Evolutionary conservation across 2,329 filamentous ascomycete genomes (phyloP).

Genomic region (Calonectria pauciramosa): DNA sequence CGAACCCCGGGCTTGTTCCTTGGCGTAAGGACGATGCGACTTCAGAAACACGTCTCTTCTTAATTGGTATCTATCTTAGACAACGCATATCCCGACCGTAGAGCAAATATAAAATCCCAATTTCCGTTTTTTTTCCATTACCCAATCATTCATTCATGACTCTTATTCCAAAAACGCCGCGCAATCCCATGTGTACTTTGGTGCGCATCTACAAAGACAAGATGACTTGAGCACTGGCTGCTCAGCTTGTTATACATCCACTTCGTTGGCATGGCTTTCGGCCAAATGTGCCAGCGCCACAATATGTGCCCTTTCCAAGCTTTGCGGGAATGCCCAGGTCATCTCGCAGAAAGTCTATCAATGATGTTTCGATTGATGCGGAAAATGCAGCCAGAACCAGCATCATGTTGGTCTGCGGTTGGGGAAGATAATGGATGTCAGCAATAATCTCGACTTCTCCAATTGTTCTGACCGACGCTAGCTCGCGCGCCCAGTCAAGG

Average conservation of each 20-base stretch:
- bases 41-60: not conserved
- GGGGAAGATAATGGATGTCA: slow-evolving; percentile 67
- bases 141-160: slow-evolving; percentile 22
- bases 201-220: slow-evolving; percentile 2
- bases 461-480: slow-evolving; percentile 64
- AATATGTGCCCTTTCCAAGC: slow-evolving; percentile 41
- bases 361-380: slow-evolving; percentile 68
- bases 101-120: not conserved
- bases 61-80: not conserved
- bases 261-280: slow-evolving; percentile 41
- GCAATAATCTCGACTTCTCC: slow-evolving; percentile 65
- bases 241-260: slow-evolving; percentile 39
- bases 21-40: not conserved
- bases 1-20: slow-evolving; percentile 8
- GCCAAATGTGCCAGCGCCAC: slow-evolving; percentile 41
- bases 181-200: not conserved
- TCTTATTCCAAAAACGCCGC: slow-evolving; percentile 18
- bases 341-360: slow-evolving; percentile 64
- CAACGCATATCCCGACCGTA: not conserved
- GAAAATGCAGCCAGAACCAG: slow-evolving; percentile 72
- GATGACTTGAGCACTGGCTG: not conserved
- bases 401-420: slow-evolving; percentile 66
- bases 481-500: slow-evolving; percentile 70
- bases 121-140: slow-evolving; percentile 16
- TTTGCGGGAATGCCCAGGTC: slow-evolving; percentile 45